phyloP scores from a whole-genome alignment of 805 yeast species.

The Candida loeiensis region DNA sequence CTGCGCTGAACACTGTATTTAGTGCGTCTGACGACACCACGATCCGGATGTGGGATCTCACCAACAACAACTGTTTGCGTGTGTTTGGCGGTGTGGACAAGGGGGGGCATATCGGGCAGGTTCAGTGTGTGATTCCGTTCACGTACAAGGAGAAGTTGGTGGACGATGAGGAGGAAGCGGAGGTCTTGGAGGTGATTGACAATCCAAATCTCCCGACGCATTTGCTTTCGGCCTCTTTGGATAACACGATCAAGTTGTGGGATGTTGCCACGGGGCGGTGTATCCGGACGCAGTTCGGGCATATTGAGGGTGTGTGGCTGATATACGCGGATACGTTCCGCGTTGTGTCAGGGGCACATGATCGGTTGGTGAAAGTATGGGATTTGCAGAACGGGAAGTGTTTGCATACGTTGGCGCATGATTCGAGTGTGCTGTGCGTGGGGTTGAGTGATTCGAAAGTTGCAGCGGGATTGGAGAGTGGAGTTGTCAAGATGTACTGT shows the following conservation, averaged over 20 bases:
- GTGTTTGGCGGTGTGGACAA: constrained; percentile 72
- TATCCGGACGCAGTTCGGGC: constrained; percentile 93
- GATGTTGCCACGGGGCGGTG: constrained; percentile 84
- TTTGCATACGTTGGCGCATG: constrained; percentile 86
- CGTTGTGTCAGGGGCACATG: constrained; percentile 92
- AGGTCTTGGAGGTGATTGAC: constrained; percentile 9
- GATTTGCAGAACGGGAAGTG: constrained; percentile 93
- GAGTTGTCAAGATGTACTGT: constrained; percentile 78
- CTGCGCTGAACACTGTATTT: constrained; percentile 71
- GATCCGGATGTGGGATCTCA: constrained; percentile 90
- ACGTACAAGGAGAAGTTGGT: constrained; percentile 60
- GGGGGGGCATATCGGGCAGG: constrained; percentile 90
- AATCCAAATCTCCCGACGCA: constrained; percentile 65
- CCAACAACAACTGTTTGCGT: constrained; percentile 71
- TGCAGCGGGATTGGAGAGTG: constrained; percentile 88
- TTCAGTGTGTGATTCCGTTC: constrained; percentile 87
- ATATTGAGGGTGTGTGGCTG: constrained; percentile 97
- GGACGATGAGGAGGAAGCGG: constrained; percentile 23
- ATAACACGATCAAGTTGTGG: constrained; percentile 92
- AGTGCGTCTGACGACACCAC: constrained; percentile 92
- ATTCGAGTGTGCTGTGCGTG: constrained; percentile 59
- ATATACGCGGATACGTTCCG: constrained; percentile 94
- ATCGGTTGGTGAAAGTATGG: constrained; percentile 87
- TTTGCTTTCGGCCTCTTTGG: constrained; percentile 80
- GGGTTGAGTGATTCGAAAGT: constrained; percentile 85